These are phyloP conservation scores for Phytopythium helicoides DNA, from an alignment of 352 stramenopile genomes.

Conservation along the genomic window DNA sequence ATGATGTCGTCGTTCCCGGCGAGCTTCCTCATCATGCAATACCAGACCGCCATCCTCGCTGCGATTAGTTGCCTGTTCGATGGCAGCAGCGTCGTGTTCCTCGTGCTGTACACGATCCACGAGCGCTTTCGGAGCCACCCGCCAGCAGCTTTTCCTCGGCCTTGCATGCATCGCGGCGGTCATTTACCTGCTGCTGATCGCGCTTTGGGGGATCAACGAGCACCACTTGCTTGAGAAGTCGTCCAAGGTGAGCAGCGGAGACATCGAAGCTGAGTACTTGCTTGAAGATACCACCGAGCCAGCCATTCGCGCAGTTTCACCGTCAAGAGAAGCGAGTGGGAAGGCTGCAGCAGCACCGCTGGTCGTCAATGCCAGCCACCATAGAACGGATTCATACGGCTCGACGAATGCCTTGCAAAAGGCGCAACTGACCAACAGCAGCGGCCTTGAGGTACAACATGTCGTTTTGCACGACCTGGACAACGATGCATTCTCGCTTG, in stretches of 20 bases:
- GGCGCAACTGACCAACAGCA: conserved; percentile 15
- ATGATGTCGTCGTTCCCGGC: conserved; percentile 81
- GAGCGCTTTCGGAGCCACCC: conserved; percentile 39
- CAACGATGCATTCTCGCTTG: conserved; percentile 29
- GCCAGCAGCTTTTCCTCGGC: conserved; percentile 47
- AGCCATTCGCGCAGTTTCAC: background rate
- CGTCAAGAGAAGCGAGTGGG: conserved; percentile 9
- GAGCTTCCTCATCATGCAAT: conserved; percentile 69
- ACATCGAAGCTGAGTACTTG: conserved; percentile 11
- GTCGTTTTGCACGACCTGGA: conserved; percentile 14
- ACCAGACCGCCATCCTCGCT: conserved; percentile 76
- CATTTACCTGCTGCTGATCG: conserved; percentile 64
- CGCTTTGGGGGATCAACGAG: conserved; percentile 80
- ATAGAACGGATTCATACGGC: conserved; percentile 20
- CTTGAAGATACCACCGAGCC: conserved; percentile 3
- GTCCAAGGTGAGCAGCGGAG: conserved; percentile 9
- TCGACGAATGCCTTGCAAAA: conserved; percentile 16
- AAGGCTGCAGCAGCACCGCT: conserved; percentile 8
- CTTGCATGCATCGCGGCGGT: conserved; percentile 36
- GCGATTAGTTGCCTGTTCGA: conserved; percentile 81
- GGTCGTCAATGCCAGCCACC: conserved; percentile 18
- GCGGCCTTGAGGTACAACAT: conserved; percentile 12
- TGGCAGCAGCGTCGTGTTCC: conserved; percentile 70
- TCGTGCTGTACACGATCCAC: conserved; percentile 58
- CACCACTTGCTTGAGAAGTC: conserved; percentile 29